Base-by-base conservation (phyloP, 1,284 basidiomycete species). In the Violaceomyces palustris region DNA sequence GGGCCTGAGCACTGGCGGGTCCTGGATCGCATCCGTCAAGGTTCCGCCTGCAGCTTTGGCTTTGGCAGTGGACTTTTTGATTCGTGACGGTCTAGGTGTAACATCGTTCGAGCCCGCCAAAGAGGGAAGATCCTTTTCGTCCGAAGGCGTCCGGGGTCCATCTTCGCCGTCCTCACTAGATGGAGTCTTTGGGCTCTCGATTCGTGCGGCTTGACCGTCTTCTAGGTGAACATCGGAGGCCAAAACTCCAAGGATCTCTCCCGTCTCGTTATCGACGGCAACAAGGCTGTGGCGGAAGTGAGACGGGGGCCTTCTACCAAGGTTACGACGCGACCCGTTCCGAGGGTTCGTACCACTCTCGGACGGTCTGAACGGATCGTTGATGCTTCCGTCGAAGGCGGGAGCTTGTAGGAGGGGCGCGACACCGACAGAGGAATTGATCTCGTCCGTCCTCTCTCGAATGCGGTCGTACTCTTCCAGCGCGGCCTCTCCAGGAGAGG, bases 231-330 rank as follows among this genome's bases (percentile, higher is more conserved):
- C 44, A 15, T 61, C 31, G 2, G 46, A 49, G 5, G 64, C 64
- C 5, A 67, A 30, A 14, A 67, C 45, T n/a, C 55, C 49, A 21
- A 63, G 21, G 26, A 67, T 51, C 22, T 59, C 46, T 14, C 64
- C 62, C 2, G 59, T 65, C 27, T 57, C 43, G 23, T 65, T 58
- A 39, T 67, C 64, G 24, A 67, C 48, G 9, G 62, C 62, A 5
- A 67, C 56, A 10, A 67, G 41, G 44, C 47, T 54, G 44, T 64
- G 56, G 10, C 61, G 44, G 23, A 59, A 63, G n/a, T 49, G 38
- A 19, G 43, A 28, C 24, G 30, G 36, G 12, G 25, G 38, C 3
- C 17, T 9, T 10, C 17, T 17, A 15, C 10, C 9, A 15, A 18
- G 32, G 32, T 9, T 34, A 21, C 32, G n/a, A 5, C 10, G n/a